Evolutionary conservation across 345 rosid genomes (phyloP), one percentile per base, ranked within the genome.

Genomic region (Firmiana major): DNA sequence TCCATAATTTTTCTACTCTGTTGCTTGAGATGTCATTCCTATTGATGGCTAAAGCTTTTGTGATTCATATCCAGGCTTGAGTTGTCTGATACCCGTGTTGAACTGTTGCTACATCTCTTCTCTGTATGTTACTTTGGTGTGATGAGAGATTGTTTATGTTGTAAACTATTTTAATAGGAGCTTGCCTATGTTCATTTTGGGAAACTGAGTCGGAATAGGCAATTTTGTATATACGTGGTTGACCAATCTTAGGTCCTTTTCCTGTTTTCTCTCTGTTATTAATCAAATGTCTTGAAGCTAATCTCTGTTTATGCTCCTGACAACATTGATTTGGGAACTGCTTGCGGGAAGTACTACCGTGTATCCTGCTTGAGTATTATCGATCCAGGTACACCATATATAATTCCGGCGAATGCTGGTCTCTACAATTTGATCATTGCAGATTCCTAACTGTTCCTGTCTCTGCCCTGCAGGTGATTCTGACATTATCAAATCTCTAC

Each of bases 301-400:
- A 63, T 64, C 22, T 51, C 51, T 60, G 28, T n/a, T 24, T 15
- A 16, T 24, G 71, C 51, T 63, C 4, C 86, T 81, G 90, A 88
- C 86, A 92, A 92, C 38, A 92, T 89, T 0, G 97, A 90, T 78
- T 75, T 92, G 71, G 97, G 97, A 21, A 92, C 97, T 58, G 90
- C 97, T 53, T 92, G 94, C 0, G 97, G 97, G 38, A 90, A 92
- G 83, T 89, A 89, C 79, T 92, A 83, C 84, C 89, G 97, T 8
- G 97, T 90, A 5, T 90, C 91, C 11, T 92, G 97, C 85, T 86
- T 92, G 77, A 88, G 97, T 87, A 83, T 90, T 34, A 75, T 90
- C 0, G 93, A 90, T 71, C 83, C 91, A 55, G 93, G 97, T 91
- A 62, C 24, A 42, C 15, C 43, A 12, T 10, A 10, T 66, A 17